Evolutionary conservation across 2,329 filamentous ascomycete species (phyloP).

Genomic region (Ophiostoma australiae): DNA sequence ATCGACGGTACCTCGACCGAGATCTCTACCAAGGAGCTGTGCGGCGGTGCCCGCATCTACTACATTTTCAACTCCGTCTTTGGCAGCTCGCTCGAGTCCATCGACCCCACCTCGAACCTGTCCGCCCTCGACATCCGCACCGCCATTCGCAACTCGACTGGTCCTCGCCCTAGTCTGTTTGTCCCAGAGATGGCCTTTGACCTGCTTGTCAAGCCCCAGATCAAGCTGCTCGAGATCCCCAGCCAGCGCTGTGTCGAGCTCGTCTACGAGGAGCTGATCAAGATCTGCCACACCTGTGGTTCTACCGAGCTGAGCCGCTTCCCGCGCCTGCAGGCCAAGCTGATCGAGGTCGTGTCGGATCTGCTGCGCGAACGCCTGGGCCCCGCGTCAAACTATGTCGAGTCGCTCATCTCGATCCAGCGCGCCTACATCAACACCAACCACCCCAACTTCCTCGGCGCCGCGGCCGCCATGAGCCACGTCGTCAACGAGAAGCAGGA

Average conservation of each 20-base stretch:
- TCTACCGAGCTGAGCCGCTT: slow-evolving; percentile 90
- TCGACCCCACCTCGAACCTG: slow-evolving; percentile 92
- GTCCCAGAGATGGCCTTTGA: slow-evolving; percentile 98
- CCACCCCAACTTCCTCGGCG: slow-evolving; percentile 95
- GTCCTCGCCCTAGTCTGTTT: slow-evolving; percentile 89
- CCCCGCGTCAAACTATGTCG: slow-evolving; percentile 83
- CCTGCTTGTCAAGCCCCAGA: slow-evolving; percentile 94
- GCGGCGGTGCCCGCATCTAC: slow-evolving; percentile 90
- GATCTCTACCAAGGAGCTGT: slow-evolving; percentile 97
- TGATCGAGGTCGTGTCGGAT: slow-evolving; percentile 97
- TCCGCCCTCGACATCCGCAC: slow-evolving; percentile 93
- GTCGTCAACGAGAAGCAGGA: slow-evolving; percentile 95
- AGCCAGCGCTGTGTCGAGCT: slow-evolving; percentile 96
- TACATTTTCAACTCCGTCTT: slow-evolving; percentile 99
- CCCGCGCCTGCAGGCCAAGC: slow-evolving; percentile 87
- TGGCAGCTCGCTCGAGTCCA: slow-evolving; percentile 90
- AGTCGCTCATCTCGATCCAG: slow-evolving; percentile 95
- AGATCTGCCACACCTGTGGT: slow-evolving; percentile 97
- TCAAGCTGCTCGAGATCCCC: slow-evolving; percentile 90
- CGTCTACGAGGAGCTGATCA: slow-evolving; percentile 97
- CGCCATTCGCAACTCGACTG: slow-evolving; percentile 95
- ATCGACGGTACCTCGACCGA: slow-evolving; percentile 98
- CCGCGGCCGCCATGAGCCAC: slow-evolving; percentile 93
- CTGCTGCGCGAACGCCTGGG: slow-evolving; percentile 87
- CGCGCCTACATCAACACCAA: slow-evolving; percentile 99